Base-by-base conservation (phyloP, 441 rosid species). In the Breynia disticha region DNA sequence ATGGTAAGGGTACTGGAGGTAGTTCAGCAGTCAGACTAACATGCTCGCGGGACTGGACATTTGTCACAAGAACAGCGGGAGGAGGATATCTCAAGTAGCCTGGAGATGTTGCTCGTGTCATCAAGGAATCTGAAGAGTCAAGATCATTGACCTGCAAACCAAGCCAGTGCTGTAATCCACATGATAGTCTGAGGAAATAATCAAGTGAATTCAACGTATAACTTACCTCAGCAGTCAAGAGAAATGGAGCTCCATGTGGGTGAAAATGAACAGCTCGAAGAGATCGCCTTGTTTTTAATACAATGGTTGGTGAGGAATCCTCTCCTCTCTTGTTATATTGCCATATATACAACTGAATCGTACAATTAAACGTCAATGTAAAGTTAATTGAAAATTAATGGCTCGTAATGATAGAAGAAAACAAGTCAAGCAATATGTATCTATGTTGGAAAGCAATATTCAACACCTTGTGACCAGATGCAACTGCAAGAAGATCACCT, bases 201-300 rank as follows among this genome's bases (percentile, higher is more conserved):
- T 62, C 54, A 67, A 72, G 19, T 51, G 53, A 69, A 63, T 46
- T 16, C 59, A 42, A 47, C 24, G 28, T 44, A 67, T 52, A 73
- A 70, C 59, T 75, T 68, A 90, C 97, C 96, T 90, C 96, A 46
- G 96, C 96, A 17, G 96, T 90, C 75, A 90, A 74, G 56, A 90
- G 93, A 66, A 81, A 80, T 28, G 97, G 97, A 63, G 93, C 93
- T 41, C 76, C 96, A 60, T 78, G 91, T 10, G 97, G 96, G 62
- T 90, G 98, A 70, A 90, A 90, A 73, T 90, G 95, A 56, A 90
- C 96, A 59, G 98, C 98, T 60, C 96, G 79, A 48, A 90, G 78
- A 43, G 97, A 90, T 19, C 93, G 95, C 61, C 74, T 74, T 6
- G 95, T 87, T 73, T 70, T 87, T 68, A 87, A 69, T 52, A 87